Evolutionary conservation across 495 filamentous ascomycete genomes (phyloP).

Genomic region (Xylaria flabelliformis): DNA sequence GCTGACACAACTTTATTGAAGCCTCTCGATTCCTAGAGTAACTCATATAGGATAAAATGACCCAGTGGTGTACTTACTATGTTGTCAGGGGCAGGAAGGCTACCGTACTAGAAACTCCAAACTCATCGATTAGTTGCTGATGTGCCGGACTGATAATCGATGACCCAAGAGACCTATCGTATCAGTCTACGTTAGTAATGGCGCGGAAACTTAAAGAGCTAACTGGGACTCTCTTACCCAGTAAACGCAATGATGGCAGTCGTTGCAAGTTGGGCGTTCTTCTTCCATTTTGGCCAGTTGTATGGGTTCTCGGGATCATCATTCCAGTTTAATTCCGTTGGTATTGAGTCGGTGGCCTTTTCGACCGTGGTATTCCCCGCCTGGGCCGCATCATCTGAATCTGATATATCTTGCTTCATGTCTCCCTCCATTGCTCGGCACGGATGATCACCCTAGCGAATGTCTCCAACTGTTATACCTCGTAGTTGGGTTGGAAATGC

Average conservation of each 20-base stretch:
- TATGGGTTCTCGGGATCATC: conserved; percentile 64
- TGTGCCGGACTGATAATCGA: conserved; percentile 61
- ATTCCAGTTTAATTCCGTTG: conserved; percentile 58
- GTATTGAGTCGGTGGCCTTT: background rate
- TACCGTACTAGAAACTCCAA: conserved; percentile 56
- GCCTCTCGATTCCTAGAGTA: background rate
- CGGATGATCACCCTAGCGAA: background rate
- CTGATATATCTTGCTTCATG: conserved; percentile 1
- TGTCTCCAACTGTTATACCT: background rate
- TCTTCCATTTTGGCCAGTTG: conserved; percentile 64
- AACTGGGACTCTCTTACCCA: conserved; percentile 37
- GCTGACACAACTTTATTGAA: no score
- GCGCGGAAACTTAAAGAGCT: background rate
- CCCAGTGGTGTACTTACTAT: conserved; percentile 52
- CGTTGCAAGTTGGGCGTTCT: conserved; percentile 52
- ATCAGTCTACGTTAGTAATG: background rate
- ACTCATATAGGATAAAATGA: background rate
- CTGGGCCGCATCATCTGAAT: conserved; percentile 11
- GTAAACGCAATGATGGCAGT: conserved; percentile 54
- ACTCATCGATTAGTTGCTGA: conserved; percentile 50
- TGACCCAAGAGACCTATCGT: conserved; percentile 55
- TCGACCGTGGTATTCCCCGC: background rate
- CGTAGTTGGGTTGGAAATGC: background rate
- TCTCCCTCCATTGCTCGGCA: background rate
- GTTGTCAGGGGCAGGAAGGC: conserved; percentile 62